Conservation (phyloP, 108 stramenopile species). For the Pinguiococcus pyrenoidosus region DNA sequence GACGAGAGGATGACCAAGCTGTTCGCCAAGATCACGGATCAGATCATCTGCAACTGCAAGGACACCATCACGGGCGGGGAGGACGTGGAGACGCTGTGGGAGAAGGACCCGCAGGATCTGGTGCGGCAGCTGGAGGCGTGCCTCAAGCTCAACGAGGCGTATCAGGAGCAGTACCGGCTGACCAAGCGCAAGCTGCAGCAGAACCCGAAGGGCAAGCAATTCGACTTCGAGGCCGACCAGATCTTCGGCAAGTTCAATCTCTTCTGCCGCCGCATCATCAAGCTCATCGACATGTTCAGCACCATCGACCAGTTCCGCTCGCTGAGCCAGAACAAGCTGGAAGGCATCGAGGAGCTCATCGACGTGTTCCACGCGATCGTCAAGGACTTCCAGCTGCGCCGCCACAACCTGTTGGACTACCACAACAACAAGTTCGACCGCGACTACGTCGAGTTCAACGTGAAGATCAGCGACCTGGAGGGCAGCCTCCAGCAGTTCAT, state of each 20-base stretch:
- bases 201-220: constrained; percentile 64
- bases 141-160: constrained; percentile 67
- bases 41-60: constrained; percentile 71
- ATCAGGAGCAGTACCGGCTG: constrained; percentile 68
- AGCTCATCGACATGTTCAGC: constrained; percentile 75
- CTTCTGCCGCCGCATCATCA: constrained; percentile 69
- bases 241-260: constrained; percentile 76
- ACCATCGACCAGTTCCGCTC: constrained; percentile 68
- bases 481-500: constrained; percentile 63
- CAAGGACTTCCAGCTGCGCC: constrained; percentile 53
- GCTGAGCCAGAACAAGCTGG: constrained; percentile 61
- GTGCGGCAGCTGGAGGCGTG: constrained; percentile 55
- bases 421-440: constrained; percentile 60
- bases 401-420: constrained; percentile 69
- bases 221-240: constrained; percentile 54
- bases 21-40: constrained; percentile 65
- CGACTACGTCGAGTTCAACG: constrained; percentile 81
- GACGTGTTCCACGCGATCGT: constrained; percentile 58
- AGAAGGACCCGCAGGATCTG: constrained; percentile 51
- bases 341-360: constrained; percentile 71
- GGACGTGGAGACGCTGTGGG: constrained; percentile 52
- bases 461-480: constrained; percentile 57
- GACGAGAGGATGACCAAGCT: constrained; percentile 46
- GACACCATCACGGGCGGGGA: constrained; percentile 26
- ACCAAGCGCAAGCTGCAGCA: constrained; percentile 62